Evolutionary conservation across 352 stramenopile species (phyloP), one percentile per base, ranked within the genome.

Genomic region (Phytophthora pluvialis): DNA sequence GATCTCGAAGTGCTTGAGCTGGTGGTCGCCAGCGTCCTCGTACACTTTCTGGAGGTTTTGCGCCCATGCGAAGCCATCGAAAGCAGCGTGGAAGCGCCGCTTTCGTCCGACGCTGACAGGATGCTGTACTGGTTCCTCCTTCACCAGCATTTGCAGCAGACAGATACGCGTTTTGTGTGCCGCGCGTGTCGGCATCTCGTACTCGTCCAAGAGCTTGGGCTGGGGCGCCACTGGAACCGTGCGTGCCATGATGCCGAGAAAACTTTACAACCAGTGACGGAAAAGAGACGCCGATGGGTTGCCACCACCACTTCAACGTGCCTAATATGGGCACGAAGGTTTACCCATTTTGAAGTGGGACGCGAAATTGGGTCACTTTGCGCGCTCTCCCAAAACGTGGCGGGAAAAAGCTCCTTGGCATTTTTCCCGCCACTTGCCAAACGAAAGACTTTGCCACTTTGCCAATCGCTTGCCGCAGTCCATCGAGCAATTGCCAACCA

Each of bases 121-220:
- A 6, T 9, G 4, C 26, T 60, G 7, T 15, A 21, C 5, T 5
- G 39, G 39, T 39, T 60, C 31, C 26, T 67, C 49, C 49, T 55
- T 67, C 39, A 67, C 59, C 8, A 61, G 32, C n/a, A 39, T 45
- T 38, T 61, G 40, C 11, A 67, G 21, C 25, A 56, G 15, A 43
- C 28, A 18, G 26, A 67, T 67, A 3, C 59, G 59, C 8, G 50
- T 40, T 15, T 67, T 60, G 49, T 67, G 59, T 31, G 49, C 32
- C 26, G 49, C 40, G 29, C 42, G 33, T 3, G 33, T n/a, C 1
- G 42, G 59, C 59, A 61, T 67, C 4, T 60, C 49, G 13, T 67
- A 67, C 43, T 67, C 59, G 33, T 67, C 59, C 9, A 67, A 67
- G 13, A 67, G 59, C 28, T 67, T 61, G 1, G 59, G 50, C 18